Base-by-base conservation (phyloP, 495 filamentous ascomycete genomes). In the Mycothermus thermophilus region DNA sequence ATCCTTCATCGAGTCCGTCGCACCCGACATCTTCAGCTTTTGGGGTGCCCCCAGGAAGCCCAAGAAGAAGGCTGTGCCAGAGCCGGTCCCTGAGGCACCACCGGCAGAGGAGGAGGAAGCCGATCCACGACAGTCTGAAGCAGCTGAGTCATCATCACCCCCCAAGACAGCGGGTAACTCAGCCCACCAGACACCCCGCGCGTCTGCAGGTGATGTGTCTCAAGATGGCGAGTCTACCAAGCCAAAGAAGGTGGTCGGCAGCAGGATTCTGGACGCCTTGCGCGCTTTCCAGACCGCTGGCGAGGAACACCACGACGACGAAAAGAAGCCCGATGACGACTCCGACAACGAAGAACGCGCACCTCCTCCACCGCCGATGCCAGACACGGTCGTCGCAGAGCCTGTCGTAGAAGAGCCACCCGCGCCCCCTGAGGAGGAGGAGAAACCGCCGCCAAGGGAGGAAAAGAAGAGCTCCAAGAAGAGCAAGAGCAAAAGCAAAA, bases 261-360 rank as follows among this genome's bases (percentile, higher is more conserved):
- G 60, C 32, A 74, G 66, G 50, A 60, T 74, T 52, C 59, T 66
- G 27, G 63, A 71, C 28, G 59, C 58, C 35, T 55, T 71, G 23
- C 63, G 58, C 47, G 62, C 69, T 22, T 74, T 71, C 46, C 64
- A 72, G 52, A 46, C 58, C 27, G 40, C 50, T 32, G 48, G 62
- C 67, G 43, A 66, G 55, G 41, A 66, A 62, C 34, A 37, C 34
- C 30, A 40, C 20, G 18, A 32, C 30, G 27, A 27, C 26, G 23
- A 26, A 14, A 14, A 8, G 66, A n/a, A n/a, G n/a, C n/a, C n/a
- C n/a, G n/a, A n/a, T n/a, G n/a, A n/a, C n/a, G n/a, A n/a, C n/a
- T n/a, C n/a, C 62, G 11, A 23, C 24, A 28, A 25, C 27, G 16
- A 25, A 16, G 38, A 41, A 23, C 38, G 37, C 30, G 43, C 46